A percentile compares a stretch with the other conserved stretches of the same genome.
These are phyloP conservation scores for Leccinum sublutescens DNA, from an alignment of 768 basidiomycete species.

Conservation along the genomic window DNA sequence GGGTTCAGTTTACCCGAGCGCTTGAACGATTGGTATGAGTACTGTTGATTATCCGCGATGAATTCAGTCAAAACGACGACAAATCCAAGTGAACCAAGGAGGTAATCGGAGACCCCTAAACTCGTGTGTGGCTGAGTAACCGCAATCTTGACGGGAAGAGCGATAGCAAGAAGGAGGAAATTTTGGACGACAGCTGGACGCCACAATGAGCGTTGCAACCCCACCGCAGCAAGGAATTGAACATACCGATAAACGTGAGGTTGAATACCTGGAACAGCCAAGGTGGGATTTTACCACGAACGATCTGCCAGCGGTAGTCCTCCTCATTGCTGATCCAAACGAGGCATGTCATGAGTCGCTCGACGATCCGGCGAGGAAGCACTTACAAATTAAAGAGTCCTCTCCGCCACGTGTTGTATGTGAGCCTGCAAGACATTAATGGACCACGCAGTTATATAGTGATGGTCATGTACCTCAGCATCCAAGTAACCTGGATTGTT, in stretches of 20 bases:
- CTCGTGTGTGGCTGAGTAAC: constrained; percentile 50
- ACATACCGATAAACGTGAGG: constrained; percentile 62
- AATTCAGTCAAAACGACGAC: constrained; percentile 67
- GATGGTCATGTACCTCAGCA: constrained; percentile 44
- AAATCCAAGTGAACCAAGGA: constrained; percentile 59
- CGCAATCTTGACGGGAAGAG: constrained; percentile 58
- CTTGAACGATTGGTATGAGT: constrained; percentile 80
- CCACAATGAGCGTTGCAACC: constrained; percentile 1
- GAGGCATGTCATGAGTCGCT: not conserved
- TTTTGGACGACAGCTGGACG: constrained; percentile 69
- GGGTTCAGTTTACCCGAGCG: constrained; percentile 36
- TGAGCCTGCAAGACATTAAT: constrained; percentile 47
- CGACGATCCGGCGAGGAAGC: not conserved
- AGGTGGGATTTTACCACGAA: constrained; percentile 57
- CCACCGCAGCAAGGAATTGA: not conserved
- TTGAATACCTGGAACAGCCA: constrained; percentile 62
- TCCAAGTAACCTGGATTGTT: constrained; percentile 48
- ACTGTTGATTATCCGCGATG: constrained; percentile 90
- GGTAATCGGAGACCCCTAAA: constrained; percentile 58
- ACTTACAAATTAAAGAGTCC: constrained; percentile 75
- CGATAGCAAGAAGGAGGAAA: constrained; percentile 70
- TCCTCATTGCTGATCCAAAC: constrained; percentile 60
- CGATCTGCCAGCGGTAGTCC: constrained; percentile 88
- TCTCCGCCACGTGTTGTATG: constrained; percentile 80
- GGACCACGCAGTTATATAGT: constrained; percentile 11